Evolutionary conservation across 2,329 filamentous ascomycete genomes (phyloP), one percentile per base, ranked within the genome.

Genomic region (Colletotrichum navitas): DNA sequence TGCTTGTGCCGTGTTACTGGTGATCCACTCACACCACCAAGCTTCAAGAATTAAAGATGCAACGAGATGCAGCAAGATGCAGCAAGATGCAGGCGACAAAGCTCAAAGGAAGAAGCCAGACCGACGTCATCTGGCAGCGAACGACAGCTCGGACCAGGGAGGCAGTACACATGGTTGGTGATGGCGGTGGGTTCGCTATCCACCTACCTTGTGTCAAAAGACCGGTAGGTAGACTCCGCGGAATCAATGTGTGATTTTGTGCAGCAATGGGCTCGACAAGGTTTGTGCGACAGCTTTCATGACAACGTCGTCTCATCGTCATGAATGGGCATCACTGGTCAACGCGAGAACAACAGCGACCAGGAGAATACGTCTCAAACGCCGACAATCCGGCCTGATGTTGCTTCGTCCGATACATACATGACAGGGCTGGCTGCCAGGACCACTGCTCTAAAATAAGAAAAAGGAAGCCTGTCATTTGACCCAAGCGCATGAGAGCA

Each of bases 21-120:
- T 36, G 68, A 34, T 71, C 69, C 69, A 72, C 69, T n/a, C 67
- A 72, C 69, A 69, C 66, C 32, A 8, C 55, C 65, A 69, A 68
- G 69, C 58, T 24, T 32, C 43, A 49, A 36, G 43, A 45, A 54
- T 54, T 39, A 58, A 36, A 47, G 41, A 56, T 55, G 69, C 66
- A 69, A 60, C 49, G 49, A 63, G 29, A 56, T 63, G 68, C 65
- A 68, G 65, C 54, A 49, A 63, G 29, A 56, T 63, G 68, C 65
- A 68, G 65, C 54, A 49, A 64, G 45, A 64, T 36, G 59, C 65
- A 63, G 60, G 63, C 14, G 51, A 68, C 41, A 36, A 41, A 58
- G 65, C 58, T 45, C 59, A 7, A 39, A 41, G 29, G 7, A 52
- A 47, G 68, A 55, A 54, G 54, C 63, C 39, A 26, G n/a, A 29